phyloP scores from a whole-genome alignment of 140 eudicot genomes.

The Flaveria floridana region DNA sequence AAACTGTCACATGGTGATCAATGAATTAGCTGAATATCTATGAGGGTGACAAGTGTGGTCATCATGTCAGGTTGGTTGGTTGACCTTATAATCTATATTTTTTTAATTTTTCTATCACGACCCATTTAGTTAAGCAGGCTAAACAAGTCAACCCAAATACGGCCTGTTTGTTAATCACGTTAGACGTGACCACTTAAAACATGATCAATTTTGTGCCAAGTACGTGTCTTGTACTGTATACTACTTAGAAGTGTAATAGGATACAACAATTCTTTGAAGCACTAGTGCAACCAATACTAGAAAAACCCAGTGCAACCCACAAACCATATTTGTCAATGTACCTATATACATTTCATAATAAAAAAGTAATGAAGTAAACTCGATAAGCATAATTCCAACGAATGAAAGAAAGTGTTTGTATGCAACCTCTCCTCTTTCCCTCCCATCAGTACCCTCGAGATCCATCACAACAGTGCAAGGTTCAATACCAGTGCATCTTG shows the following conservation, averaged over 20 bases:
- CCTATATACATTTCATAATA: neutral
- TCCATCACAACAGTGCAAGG: constrained; percentile 81
- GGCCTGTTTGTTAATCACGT: neutral
- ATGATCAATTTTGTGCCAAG: neutral
- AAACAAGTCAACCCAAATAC: neutral
- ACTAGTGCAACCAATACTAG: no score
- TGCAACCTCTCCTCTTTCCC: constrained; percentile 82
- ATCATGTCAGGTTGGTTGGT: neutral
- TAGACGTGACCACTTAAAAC: neutral
- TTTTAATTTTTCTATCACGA: neutral
- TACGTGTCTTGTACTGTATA: neutral
- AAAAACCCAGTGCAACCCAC: no score
- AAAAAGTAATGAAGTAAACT: neutral
- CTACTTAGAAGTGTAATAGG: no score
- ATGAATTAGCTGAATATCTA: neutral
- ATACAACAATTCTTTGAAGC: no score
- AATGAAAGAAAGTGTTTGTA: neutral
- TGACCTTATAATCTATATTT: neutral
- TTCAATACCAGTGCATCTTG: constrained; percentile 65
- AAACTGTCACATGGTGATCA: neutral
- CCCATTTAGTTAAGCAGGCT: neutral
- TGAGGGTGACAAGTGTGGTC: neutral
- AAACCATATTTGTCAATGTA: no score
- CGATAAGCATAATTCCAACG: constrained; percentile 4
- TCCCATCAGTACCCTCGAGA: constrained; percentile 89